Base-by-base conservation (phyloP, 768 basidiomycete genomes). In the Inosperma sp. region DNA sequence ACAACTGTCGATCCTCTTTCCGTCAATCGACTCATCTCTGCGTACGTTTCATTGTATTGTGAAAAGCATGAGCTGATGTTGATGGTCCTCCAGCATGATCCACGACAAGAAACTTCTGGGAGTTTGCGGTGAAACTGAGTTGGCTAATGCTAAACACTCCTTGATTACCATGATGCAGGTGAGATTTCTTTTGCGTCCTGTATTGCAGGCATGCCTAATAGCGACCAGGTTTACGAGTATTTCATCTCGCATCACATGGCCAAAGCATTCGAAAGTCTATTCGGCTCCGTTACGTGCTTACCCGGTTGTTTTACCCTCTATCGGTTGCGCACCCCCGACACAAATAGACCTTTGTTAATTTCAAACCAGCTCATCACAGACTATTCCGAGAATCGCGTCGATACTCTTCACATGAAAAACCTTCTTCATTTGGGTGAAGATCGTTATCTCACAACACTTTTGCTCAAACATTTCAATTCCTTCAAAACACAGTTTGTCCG, bases 291-390 rank as follows among this genome's bases (percentile, higher is more conserved):
- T 55, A 98, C 94, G 34, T 99, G 96, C 81, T 76, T 98, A 53
- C 95, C 96, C 17, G 95, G 96, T 73, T 98, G 95, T 79, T 99
- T 98, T 77, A 93, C 94, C 0, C 84, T 99, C 56, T 98, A 94
- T 74, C 90, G 94, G 42, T 77, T 99, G 21, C 84, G 94, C 33
- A 93, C 93, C 0, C 82, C 93, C 29, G 95, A 99, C 69, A 93
- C 88, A 23, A 90, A 94, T 71, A 94, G 96, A 68, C 96, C 96
- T 0, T 73, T 99, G 16, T 78, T 99, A 62, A 85, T 98, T 62
- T 86, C 92, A 26, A 94, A 93, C 61, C 83, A 86, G 56, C 79
- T 99, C 62, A 82, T 97, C 53, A 76, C 84, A 40, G 94, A 95
- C 65, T 98, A 98, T 65, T 88, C 91, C 6, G 93, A 96, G 66